These are phyloP conservation scores for Glarea lozoyensis DNA, from an alignment of 495 filamentous ascomycete species.

Conservation along the genomic window DNA sequence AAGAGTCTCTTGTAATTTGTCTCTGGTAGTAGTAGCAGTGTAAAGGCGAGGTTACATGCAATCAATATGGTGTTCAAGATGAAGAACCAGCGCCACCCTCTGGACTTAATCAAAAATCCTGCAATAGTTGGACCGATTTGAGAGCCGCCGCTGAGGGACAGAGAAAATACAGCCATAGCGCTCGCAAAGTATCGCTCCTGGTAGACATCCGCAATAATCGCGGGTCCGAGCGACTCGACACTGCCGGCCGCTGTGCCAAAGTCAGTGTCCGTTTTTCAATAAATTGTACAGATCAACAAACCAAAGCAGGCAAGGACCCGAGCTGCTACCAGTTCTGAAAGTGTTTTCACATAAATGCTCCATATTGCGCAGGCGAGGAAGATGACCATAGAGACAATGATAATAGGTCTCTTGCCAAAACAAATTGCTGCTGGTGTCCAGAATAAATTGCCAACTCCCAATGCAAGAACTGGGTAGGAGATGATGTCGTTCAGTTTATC, in stretches of 20 bases:
- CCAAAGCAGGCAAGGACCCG: constrained; percentile 34
- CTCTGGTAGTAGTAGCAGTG: constrained; percentile 43
- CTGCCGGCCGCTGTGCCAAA: constrained; percentile 27
- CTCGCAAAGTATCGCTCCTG: constrained; percentile 31
- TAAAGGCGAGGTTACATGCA: constrained; percentile 33
- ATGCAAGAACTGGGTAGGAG: constrained; percentile 28
- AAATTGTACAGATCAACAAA: too few relatives aligned
- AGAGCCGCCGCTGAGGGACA: constrained; percentile 29
- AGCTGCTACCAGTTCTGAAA: constrained; percentile 41
- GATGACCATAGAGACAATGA: constrained; percentile 46
- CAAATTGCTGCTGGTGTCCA: constrained; percentile 55
- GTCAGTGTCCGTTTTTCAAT: too few relatives aligned
- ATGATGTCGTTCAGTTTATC: constrained; percentile 23
- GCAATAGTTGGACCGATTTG: constrained; percentile 8
- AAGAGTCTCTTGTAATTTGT: constrained; percentile 36
- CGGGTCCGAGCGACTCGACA: constrained; percentile 30
- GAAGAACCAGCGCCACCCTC: constrained; percentile 46
- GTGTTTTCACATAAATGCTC: constrained; percentile 43
- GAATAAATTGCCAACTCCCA: constrained; percentile 34
- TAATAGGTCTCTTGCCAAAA: constrained; percentile 55
- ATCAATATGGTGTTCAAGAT: constrained; percentile 45
- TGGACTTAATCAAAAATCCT: constrained; percentile 21
- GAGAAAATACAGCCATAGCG: constrained; percentile 31
- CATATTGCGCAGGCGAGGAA: constrained; percentile 51
- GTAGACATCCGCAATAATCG: constrained; percentile 31